Evolutionary conservation across 768 basidiomycete genomes (phyloP).

Genomic region (Cyclocybe aegerita): DNA sequence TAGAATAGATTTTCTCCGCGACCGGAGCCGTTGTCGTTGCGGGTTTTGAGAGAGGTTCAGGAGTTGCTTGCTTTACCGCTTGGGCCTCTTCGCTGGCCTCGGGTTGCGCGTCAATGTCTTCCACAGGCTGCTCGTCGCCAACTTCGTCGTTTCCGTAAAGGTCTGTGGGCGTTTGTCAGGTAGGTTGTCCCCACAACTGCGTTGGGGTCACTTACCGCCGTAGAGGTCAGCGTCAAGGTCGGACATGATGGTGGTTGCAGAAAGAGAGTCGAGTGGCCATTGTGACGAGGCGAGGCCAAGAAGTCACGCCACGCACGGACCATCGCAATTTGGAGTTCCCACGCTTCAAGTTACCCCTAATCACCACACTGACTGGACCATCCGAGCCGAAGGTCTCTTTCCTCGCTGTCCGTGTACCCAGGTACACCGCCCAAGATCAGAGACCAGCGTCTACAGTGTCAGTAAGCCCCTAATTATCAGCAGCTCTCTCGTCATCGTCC

Average conservation of each 20-base stretch:
- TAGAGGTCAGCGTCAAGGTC: conserved; percentile 90
- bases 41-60: conserved; percentile 14
- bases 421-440: conserved; percentile 30
- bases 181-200: not conserved
- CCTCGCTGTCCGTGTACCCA: conserved; percentile 27
- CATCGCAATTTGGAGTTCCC: not conserved
- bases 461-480: conserved; percentile 21
- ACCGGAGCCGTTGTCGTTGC: not conserved
- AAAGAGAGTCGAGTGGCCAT: conserved; percentile 14
- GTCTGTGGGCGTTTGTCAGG: conserved; percentile 37
- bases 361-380: not conserved
- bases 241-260: conserved; percentile 54
- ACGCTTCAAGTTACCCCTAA: not conserved
- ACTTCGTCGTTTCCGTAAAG: conserved; percentile 75
- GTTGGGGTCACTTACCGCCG: conserved; percentile 57
- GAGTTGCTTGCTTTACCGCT: conserved; percentile 12
- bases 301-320: not conserved
- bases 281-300: too few relatives aligned
- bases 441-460: conserved; percentile 26
- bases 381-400: conserved; percentile 24
- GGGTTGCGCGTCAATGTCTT: conserved; percentile 17
- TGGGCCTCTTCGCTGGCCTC: conserved; percentile 9
- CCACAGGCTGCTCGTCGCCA: conserved; percentile 46
- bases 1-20: conserved; percentile 16
- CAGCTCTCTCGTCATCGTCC: not conserved